A percentile compares a stretch with the other conserved stretches of the same genome.
These are phyloP conservation scores for Dipteronia dyeriana DNA, from an alignment of 345 rosid species.

Conservation along the genomic window DNA sequence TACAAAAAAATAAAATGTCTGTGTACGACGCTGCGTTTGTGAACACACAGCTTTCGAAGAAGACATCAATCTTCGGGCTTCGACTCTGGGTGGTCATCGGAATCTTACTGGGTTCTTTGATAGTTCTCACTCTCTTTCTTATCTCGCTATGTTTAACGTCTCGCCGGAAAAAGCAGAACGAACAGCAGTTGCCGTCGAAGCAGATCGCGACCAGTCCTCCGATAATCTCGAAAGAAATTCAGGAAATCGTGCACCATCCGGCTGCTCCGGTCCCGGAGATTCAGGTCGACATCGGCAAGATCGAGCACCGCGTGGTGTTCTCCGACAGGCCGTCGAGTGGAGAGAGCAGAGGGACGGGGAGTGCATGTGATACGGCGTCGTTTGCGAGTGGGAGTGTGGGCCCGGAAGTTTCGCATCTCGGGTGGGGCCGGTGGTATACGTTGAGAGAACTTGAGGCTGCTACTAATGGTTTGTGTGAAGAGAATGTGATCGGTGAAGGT, in stretches of 20 bases:
- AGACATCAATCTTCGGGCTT: slow-evolving; percentile 86
- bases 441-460: slow-evolving; percentile 89
- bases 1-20: slow-evolving; percentile 38
- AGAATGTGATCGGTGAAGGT: slow-evolving; percentile 97
- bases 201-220: slow-evolving; percentile 52
- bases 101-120: slow-evolving; percentile 75
- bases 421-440: slow-evolving; percentile 98
- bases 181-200: slow-evolving; percentile 21
- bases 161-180: slow-evolving; percentile 56
- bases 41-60: slow-evolving; percentile 78
- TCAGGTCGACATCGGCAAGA: slow-evolving; percentile 84
- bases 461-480: slow-evolving; percentile 74
- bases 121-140: slow-evolving; percentile 80
- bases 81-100: slow-evolving; percentile 92
- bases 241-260: slow-evolving; percentile 59
- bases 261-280: slow-evolving; percentile 57
- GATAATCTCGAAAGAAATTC: slow-evolving; percentile 71
- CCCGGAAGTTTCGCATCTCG: slow-evolving; percentile 93
- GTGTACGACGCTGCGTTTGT: slow-evolving; percentile 65
- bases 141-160: slow-evolving; percentile 86
- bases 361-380: slow-evolving; percentile 64
- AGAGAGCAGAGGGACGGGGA: slow-evolving; percentile 74
- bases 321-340: slow-evolving; percentile 71
- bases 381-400: slow-evolving; percentile 68
- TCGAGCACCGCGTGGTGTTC: slow-evolving; percentile 87